These are phyloP conservation scores for Aspergillus hancockii DNA, from an alignment of 495 filamentous ascomycete genomes.

Conservation along the genomic window DNA sequence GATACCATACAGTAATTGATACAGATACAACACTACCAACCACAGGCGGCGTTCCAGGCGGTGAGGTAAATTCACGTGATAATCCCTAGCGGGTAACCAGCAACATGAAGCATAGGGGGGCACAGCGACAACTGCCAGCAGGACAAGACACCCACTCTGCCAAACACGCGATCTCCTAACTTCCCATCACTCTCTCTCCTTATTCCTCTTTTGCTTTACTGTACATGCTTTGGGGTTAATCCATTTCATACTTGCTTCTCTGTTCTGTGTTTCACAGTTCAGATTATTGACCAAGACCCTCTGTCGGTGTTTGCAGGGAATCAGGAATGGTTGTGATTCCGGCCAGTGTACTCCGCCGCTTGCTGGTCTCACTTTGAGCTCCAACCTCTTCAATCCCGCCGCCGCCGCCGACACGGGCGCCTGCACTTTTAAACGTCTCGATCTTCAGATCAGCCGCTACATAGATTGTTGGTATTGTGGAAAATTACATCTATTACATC, in stretches of 20 bases:
- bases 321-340: conserved; percentile 33
- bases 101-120: conserved; percentile 25
- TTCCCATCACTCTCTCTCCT: conserved; percentile 11
- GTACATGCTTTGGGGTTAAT: background rate
- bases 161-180: conserved; percentile 20
- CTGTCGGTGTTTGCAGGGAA: conserved; percentile 20
- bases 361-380: conserved; percentile 37
- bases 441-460: conserved; percentile 5
- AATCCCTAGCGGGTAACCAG: conserved; percentile 18
- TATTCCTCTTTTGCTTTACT: conserved; percentile 5
- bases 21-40: conserved; percentile 3
- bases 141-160: conserved; percentile 18
- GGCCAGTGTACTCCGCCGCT: conserved; percentile 31
- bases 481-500: conserved; percentile 2
- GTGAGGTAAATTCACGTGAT: conserved; percentile 24
- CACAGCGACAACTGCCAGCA: conserved; percentile 25
- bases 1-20: conserved; percentile 9
- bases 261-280: conserved; percentile 5
- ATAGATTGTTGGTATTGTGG: conserved; percentile 8
- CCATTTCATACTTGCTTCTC: background rate
- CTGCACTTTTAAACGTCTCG: conserved; percentile 10
- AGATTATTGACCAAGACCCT: conserved; percentile 5
- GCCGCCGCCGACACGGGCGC: conserved; percentile 20
- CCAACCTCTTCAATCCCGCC: conserved; percentile 23
- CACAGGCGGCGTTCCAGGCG: conserved; percentile 8